Evolutionary conservation across 139 green algal genomes (phyloP), one percentile per base, ranked within the genome.

Genomic region (Diplosphaera chodatii): DNA sequence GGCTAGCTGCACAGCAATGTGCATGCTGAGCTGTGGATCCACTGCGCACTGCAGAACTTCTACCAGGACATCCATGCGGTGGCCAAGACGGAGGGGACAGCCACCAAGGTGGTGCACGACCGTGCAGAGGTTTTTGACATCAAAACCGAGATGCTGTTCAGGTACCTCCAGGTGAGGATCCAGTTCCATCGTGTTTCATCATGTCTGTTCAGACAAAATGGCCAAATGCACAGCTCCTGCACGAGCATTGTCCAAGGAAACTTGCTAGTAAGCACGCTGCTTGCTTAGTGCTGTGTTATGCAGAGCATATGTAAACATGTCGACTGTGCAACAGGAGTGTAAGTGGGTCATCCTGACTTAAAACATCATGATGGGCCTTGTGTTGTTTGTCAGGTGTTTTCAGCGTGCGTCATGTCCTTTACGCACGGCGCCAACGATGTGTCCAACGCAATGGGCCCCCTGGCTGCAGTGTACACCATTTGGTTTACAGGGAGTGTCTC

Each of bases 331-430:
- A n/a, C n/a, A n/a, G n/a, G n/a, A n/a, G n/a, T n/a, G n/a, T n/a
- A n/a, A n/a, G n/a, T n/a, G n/a, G n/a, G n/a, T n/a, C n/a, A n/a
- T n/a, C n/a, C n/a, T n/a, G n/a, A n/a, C n/a, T n/a, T n/a, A n/a
- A n/a, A n/a, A n/a, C n/a, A n/a, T n/a, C n/a, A n/a, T n/a, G n/a
- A n/a, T n/a, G n/a, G n/a, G n/a, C n/a, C n/a, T n/a, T n/a, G n/a
- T n/a, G n/a, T n/a, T n/a, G n/a, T n/a, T n/a, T n/a, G n/a, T n/a
- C 87, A 93, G 83, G 89, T 98, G 21, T 85, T 96, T 74, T 92
- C 91, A 27, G 89, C 93, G 3, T 87, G 80, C 66, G 88, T 80
- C 32, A 88, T 92, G 55, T 87, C 87, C 1, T 97, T 98, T 70
- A 81, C 90, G 4, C 91, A 96, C 72, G 91, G 91, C 21, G 74